Evolutionary conservation across 2,329 filamentous ascomycete species (phyloP), one percentile per base, ranked within the genome.

Genomic region (Hirsutella thompsonii): DNA sequence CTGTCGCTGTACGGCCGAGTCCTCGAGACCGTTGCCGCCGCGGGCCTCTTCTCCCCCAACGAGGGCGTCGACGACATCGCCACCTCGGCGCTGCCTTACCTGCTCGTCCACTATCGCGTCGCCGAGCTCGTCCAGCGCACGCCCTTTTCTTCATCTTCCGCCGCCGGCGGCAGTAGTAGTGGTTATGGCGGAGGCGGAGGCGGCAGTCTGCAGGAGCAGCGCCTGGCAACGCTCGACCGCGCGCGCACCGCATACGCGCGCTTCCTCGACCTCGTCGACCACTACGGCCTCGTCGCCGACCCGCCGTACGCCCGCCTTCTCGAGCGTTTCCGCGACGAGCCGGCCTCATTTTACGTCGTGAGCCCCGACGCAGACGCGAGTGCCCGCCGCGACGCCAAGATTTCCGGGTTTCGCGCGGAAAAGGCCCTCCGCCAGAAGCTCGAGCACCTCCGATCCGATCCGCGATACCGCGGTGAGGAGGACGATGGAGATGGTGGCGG

Each of bases 41-140:
- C 92, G 20, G 81, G 84, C 0, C 69, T 98, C 40, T 96, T 96
- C 72, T 94, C 87, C 50, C 71, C 79, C 29, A 98, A 98, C 61
- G 92, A 98, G 61, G 74, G 76, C 1, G 62, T 90, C 32, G 92
- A 98, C 46, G 92, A 98, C 63, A 67, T 95, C 26, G 69, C 84
- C 13, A 93, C 90, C 1, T 71, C 74, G n/a, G 81, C 94, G 54
- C 65, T 98, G 26, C 86, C 87, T 63, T 94, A 90, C 59, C 72
- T 98, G 46, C 72, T 87, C 19, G 74, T 89, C 46, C 73, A 83
- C 59, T 87, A 81, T 59, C 76, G 81, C 53, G 67, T 92, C 40
- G 90, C 88, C 28, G 88, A 94, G 55, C 71, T 95, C 11, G 67
- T 82, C 30, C 78, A 86, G 53, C 28, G 28, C n/a, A 10, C n/a